Evolutionary conservation across 2,329 filamentous ascomycete species (phyloP), one percentile per base, ranked within the genome.

Genomic region (Nigrograna mackinnonii): DNA sequence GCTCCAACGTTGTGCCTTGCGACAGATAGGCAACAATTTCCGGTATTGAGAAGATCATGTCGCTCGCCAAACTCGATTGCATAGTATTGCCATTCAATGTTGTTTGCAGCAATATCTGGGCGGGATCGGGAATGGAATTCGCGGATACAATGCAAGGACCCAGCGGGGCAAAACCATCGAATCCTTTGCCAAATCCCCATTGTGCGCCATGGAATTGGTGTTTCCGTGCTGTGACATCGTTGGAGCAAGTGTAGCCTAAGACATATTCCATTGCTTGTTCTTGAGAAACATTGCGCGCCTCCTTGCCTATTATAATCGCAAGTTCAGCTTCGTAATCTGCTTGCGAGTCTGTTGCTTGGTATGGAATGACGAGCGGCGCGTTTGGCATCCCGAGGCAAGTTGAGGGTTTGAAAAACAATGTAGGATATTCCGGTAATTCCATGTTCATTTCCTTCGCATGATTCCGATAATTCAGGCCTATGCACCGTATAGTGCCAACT

Each of bases 101-200:
- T 1, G 73, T 76, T 37, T 42, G 52, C 4, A 80, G 46, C 0
- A 57, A 54, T 17, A 80, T 64, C 4, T 57, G 42, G 1, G 52
- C 57, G 0, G 74, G 73, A 37, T 75, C 67, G 1, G 58, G 47
- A 4, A 80, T 57, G 4, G 75, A 40, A 4, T 58, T 52, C 0
- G 58, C 50, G 0, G 64, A 57, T 1, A 80, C 73, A 0, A 81
- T 53, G 20, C 58, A 64, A 0, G 77, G 78, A 0, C 78, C 78
- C 1, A 81, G 33, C 0, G 78, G 79, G 0, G 76, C 75, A 44
- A 66, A 80, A 0, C 68, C 76, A 47, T 82, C 77, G 32, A 81
- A 80, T 0, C 75, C 52, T 49, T 81, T 80, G 4, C 70, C 73
- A 46, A 79, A 80, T 0, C 71, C 67, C 73, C 74, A 80, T 53